Evolutionary conservation across 106 monocot species (phyloP), one percentile per base, ranked within the genome.

Genomic region (Dendrobium huoshanense): DNA sequence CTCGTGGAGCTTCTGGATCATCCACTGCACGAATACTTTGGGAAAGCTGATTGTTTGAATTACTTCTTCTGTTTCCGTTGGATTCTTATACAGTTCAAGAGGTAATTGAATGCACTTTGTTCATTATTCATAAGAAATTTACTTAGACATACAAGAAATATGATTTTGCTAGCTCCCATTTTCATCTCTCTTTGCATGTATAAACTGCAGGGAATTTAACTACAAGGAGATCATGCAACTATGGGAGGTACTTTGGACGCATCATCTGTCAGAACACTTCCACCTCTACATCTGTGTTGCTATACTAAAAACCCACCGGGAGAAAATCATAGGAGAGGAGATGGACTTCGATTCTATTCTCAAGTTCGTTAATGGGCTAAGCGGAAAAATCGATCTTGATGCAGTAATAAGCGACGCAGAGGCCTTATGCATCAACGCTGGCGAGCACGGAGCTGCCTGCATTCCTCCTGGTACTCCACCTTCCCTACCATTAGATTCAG

Each of bases 81-180:
- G 97, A 91, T 98, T 80, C 94, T 98, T 73, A 98, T 98, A 89
- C 97, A 98, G 49, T 98, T 98, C 68, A 98, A 98, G 88, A 92
- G 97, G 97, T 88, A 80, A 75, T 27, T 41, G 9, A 51, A 7
- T 41, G 11, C 72, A 37, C 3, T 27, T 13, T 17, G 11, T 29
- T 40, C 5, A 40, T 33, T 0, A 51, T 4, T 72, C 72, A 72
- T 16, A 4, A 72, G 3, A 37, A 31, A 24, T 70, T 70, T 51
- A 51, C 51, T 45, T 1, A 45, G 45, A 45, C 45, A 45, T 7
- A 45, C 45, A 13, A 13, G 13, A 51, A 51, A 1, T 16, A 51
- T 51, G 13, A 40, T 72, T 72, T 33, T 72, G 9, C 15, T 5
- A 5, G 24, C 40, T 72, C 5, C 22, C 22, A 10, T 67, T n/a